phyloP scores from a whole-genome alignment of 441 rosid genomes.

The Populus hybrid region DNA sequence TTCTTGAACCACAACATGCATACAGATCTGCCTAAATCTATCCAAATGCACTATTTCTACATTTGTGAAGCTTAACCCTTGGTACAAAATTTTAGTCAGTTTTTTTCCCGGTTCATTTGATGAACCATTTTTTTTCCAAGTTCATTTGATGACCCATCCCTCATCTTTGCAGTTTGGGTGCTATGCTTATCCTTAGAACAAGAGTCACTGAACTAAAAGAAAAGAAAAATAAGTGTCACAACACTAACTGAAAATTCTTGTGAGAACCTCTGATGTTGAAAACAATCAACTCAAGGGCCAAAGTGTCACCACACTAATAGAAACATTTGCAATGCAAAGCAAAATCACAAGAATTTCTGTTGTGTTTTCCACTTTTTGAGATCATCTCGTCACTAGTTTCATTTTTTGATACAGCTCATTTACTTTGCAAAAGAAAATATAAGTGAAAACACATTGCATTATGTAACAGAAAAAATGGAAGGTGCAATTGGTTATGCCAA shows the following conservation, averaged over 20 bases:
- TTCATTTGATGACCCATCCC: background rate
- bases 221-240: too few species aligned
- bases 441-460: background rate
- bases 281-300: background rate
- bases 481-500: constrained; percentile 5
- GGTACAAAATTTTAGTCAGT: background rate
- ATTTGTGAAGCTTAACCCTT: too few species aligned
- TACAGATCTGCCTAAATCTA: background rate
- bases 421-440: background rate
- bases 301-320: background rate
- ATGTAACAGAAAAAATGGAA: constrained; percentile 1
- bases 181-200: background rate
- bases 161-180: background rate
- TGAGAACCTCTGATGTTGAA: background rate
- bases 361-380: background rate
- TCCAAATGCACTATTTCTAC: background rate
- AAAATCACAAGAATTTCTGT: background rate
- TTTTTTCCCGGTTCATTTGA: background rate
- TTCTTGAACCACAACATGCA: background rate
- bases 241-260: background rate
- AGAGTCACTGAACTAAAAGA: background rate
- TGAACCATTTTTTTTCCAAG: too few species aligned
- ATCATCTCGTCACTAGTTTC: background rate
- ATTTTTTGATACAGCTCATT: constrained; percentile 3
- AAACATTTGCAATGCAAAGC: background rate